A percentile compares a stretch with the other conserved stretches of the same genome.
These are phyloP conservation scores for Myriosclerotinia duriaeana DNA, from an alignment of 2,329 filamentous ascomycete genomes.

Conservation along the genomic window DNA sequence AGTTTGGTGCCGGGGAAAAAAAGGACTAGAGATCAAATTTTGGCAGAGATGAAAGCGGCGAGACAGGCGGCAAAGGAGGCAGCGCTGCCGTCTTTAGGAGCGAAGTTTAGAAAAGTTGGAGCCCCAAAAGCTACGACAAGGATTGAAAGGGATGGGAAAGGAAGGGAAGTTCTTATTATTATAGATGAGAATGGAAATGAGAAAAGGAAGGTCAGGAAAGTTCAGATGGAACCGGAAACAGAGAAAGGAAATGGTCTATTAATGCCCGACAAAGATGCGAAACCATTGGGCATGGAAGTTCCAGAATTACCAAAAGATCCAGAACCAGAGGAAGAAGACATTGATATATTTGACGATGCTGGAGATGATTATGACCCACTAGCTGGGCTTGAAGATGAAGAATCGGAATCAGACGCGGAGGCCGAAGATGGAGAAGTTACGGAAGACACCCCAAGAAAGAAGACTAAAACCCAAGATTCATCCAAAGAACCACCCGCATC, in stretches of 20 bases:
- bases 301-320: constrained; percentile 53
- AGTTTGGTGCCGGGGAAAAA: constrained; percentile 56
- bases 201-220: constrained; percentile 62
- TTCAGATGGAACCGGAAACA: constrained; percentile 45
- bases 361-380: constrained; percentile 68
- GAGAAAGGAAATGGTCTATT: constrained; percentile 47
- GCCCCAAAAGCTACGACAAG: constrained; percentile 54
- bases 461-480: constrained; percentile 25
- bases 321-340: constrained; percentile 54
- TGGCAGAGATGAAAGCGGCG: constrained; percentile 65
- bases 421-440: constrained; percentile 48
- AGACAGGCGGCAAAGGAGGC: constrained; percentile 57
- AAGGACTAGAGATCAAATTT: constrained; percentile 63
- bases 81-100: constrained; percentile 53
- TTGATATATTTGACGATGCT: constrained; percentile 65
- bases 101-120: constrained; percentile 65
- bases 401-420: constrained; percentile 42
- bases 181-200: constrained; percentile 66
- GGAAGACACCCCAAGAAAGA: constrained; percentile 32
- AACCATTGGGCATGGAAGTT: constrained; percentile 65
- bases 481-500: constrained; percentile 17
- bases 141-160: constrained; percentile 61
- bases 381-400: constrained; percentile 53
- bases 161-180: constrained; percentile 63
- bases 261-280: constrained; percentile 54